These are phyloP conservation scores for Zygosaccharomyces pseudorouxii DNA, from an alignment of 805 yeast species.

Conservation along the genomic window DNA sequence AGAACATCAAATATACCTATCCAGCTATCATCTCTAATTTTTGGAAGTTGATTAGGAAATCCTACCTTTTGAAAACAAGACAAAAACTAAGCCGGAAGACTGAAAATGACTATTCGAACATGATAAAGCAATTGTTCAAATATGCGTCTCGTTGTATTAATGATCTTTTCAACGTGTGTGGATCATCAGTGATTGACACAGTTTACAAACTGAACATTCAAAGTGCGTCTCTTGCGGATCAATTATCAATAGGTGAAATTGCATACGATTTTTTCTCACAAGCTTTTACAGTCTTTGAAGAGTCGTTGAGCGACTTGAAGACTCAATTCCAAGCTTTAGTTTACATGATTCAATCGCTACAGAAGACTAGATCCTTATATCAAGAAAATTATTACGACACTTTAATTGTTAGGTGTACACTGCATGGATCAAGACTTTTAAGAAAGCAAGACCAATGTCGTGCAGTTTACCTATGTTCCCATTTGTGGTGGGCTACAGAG, in stretches of 20 bases:
- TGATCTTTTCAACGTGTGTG: conserved; percentile 48
- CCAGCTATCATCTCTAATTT: conserved; percentile 68
- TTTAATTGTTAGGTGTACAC: conserved; percentile 76
- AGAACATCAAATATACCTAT: conserved; percentile 58
- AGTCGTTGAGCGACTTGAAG: conserved; percentile 48
- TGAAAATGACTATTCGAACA: conserved; percentile 20
- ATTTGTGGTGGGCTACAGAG: conserved; percentile 90
- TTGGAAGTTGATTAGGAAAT: conserved; percentile 54
- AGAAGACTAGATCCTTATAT: conserved; percentile 47
- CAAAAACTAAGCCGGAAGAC: conserved; percentile 18
- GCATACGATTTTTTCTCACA: conserved; percentile 86
- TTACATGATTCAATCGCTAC: conserved; percentile 47
- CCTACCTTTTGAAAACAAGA: conserved; percentile 30
- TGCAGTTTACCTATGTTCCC: conserved; percentile 77
- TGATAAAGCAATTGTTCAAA: conserved; percentile 57
- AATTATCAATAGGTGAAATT: conserved; percentile 61
- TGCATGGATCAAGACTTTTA: conserved; percentile 81
- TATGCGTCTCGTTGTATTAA: conserved; percentile 64
- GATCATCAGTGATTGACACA: conserved; percentile 29
- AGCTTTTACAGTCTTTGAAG: conserved; percentile 81
- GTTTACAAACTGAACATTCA: conserved; percentile 49
- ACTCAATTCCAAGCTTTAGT: conserved; percentile 51
- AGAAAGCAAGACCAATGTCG: conserved; percentile 95
- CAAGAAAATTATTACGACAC: conserved; percentile 53
- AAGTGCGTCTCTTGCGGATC: conserved; percentile 77